Evolutionary conservation across 2,329 filamentous ascomycete genomes (phyloP).

Genomic region (Xenosphaeropsis pyriputrescens): DNA sequence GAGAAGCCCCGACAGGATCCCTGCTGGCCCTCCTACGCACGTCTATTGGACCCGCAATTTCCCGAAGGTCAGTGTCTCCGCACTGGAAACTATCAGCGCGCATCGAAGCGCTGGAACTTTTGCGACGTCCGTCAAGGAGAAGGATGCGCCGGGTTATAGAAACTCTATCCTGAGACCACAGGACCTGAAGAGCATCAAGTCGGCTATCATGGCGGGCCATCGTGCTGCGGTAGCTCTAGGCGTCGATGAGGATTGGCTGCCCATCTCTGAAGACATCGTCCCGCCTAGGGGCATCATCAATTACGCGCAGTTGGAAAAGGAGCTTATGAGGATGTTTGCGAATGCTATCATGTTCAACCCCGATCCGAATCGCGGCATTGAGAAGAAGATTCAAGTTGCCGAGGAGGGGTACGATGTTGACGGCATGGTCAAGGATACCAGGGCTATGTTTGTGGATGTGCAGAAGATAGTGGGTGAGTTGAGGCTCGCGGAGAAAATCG

Average conservation of each 20-base stretch:
- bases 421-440: conserved; percentile 73
- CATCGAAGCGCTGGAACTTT: conserved; percentile 73
- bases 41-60: conserved; percentile 67
- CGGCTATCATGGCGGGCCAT: conserved; percentile 60
- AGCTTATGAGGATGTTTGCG: conserved; percentile 91
- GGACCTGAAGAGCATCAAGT: conserved; percentile 64
- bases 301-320: conserved; percentile 79
- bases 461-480: conserved; percentile 31
- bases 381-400: conserved; percentile 21
- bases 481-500: conserved; percentile 11
- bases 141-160: conserved; percentile 62
- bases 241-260: conserved; percentile 46
- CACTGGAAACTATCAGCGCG: conserved; percentile 62
- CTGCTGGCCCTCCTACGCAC: conserved; percentile 43
- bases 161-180: conserved; percentile 61
- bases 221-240: conserved; percentile 45
- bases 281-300: conserved; percentile 89
- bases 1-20: conserved; percentile 32
- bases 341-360: conserved; percentile 99
- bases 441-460: conserved; percentile 81
- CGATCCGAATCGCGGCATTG: conserved; percentile 56
- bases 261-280: conserved; percentile 61
- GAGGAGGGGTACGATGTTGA: conserved; percentile 49
- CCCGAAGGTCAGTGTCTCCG: conserved; percentile 55
- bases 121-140: conserved; percentile 58